Conservation (phyloP, 2,329 filamentous ascomycete genomes). For the Fusarium nelsonii region DNA sequence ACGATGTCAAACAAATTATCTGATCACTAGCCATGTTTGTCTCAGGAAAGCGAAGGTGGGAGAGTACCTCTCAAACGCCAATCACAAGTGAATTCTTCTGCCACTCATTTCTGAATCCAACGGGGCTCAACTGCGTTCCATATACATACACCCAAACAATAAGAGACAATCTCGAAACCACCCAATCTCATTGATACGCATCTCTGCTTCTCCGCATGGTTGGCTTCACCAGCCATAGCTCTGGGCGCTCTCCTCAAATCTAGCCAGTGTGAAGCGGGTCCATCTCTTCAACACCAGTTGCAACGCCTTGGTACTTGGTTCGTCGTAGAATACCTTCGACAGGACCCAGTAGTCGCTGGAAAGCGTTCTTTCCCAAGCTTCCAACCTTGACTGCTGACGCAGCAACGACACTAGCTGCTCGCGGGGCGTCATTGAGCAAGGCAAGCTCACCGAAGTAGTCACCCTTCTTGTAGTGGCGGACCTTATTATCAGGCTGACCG, state of each 20-base stretch:
- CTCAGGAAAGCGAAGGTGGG: constrained; percentile 52
- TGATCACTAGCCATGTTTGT: constrained; percentile 54
- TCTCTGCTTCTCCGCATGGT: constrained; percentile 11
- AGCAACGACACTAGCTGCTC: constrained; percentile 89
- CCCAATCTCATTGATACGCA: constrained; percentile 1
- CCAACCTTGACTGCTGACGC: constrained; percentile 92
- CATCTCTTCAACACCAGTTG: constrained; percentile 73
- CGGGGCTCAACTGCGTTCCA: constrained; percentile 24
- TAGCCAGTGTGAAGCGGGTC: constrained; percentile 69
- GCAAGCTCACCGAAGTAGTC: constrained; percentile 98
- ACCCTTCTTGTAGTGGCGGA: constrained; percentile 88
- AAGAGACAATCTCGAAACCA: constrained; percentile 30
- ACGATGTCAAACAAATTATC: constrained; percentile 51
- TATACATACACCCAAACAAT: constrained; percentile 19
- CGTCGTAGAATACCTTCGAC: constrained; percentile 96
- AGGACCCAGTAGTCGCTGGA: constrained; percentile 91
- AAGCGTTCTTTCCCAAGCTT: constrained; percentile 90
- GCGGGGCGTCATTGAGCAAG: constrained; percentile 90
- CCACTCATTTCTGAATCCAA: constrained; percentile 32
- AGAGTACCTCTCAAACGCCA: constrained; percentile 48
- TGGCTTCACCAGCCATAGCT: not conserved
- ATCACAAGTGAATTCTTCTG: constrained; percentile 43
- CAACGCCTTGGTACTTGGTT: constrained; percentile 72
- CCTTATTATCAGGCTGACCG: constrained; percentile 73
- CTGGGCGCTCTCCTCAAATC: constrained; percentile 2